phyloP scores from a whole-genome alignment of 345 rosid genomes.

The Euphorbia pulcherrima region DNA sequence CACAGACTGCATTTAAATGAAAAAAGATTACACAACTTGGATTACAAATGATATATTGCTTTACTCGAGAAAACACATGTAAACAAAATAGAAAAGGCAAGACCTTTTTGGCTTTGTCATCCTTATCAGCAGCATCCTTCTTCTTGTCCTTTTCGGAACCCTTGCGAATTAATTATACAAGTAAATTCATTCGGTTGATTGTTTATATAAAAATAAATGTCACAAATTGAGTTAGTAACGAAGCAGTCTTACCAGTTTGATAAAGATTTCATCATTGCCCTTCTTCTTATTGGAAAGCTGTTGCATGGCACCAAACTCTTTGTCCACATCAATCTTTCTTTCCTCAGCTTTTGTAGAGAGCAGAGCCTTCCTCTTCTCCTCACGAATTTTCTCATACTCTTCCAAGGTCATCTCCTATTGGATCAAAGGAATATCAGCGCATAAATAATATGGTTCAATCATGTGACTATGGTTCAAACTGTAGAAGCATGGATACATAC shows the following conservation, averaged over 20 bases:
- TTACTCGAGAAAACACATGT: background rate
- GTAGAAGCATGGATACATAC: background rate
- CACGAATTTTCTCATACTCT: conserved; percentile 84
- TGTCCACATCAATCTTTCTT: conserved; percentile 72
- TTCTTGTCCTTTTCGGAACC: conserved; percentile 95
- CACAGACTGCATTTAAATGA: conserved; percentile 47
- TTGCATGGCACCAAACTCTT: conserved; percentile 76
- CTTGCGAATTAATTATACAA: conserved; percentile 32
- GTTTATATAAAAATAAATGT: too few relatives aligned
- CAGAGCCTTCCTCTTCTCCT: conserved; percentile 79
- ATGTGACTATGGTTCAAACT: background rate
- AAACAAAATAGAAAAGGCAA: background rate
- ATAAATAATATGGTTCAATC: background rate
- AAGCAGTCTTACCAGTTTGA: conserved; percentile 65
- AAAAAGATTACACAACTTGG: background rate
- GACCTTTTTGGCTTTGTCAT: conserved; percentile 88
- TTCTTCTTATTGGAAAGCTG: conserved; percentile 93
- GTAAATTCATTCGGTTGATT: background rate
- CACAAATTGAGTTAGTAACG: background rate
- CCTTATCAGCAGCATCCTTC: conserved; percentile 85
- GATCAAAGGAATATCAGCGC: too few relatives aligned
- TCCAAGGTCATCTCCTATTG: conserved; percentile 91
- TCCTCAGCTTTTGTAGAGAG: conserved; percentile 56
- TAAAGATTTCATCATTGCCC: conserved; percentile 68
- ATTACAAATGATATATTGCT: too few relatives aligned